Percentiles rank a stretch among this genome's conserved stretches.
These are phyloP conservation scores for Aspergillus saccharolyticus DNA, from an alignment of 495 filamentous ascomycete species.

Conservation along the genomic window DNA sequence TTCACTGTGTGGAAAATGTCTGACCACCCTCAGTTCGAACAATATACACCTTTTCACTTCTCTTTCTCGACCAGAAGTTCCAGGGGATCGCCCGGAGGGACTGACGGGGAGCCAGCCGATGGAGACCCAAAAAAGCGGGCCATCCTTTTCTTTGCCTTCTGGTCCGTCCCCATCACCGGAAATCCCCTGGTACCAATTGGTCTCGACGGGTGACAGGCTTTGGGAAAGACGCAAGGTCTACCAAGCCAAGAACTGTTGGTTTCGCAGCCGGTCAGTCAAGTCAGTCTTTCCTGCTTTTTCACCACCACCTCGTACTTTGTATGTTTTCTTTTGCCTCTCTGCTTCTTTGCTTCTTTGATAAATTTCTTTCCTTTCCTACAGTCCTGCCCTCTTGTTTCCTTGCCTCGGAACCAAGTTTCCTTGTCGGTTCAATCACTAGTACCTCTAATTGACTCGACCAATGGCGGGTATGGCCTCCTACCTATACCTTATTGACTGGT, in stretches of 20 bases:
- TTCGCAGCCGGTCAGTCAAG: slow-evolving; percentile 2
- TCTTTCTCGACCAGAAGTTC: no score
- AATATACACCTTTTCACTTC: no score
- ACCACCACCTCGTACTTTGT: not conserved
- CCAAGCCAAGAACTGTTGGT: slow-evolving; percentile 3
- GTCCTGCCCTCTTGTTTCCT: no score
- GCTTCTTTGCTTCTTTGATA: not conserved
- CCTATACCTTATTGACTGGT: not conserved
- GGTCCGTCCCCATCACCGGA: not conserved
- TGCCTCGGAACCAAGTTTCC: not conserved
- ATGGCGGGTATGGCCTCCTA: not conserved
- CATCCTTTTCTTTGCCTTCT: not conserved
- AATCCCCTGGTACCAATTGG: not conserved
- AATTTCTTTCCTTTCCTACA: not conserved
- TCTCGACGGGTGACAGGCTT: not conserved
- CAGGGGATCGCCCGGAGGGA: not conserved
- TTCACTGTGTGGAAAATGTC: not conserved
- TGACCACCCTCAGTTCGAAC: not conserved
- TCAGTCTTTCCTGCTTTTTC: slow-evolving; percentile 2
- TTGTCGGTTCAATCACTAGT: not conserved
- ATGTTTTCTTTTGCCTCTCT: slow-evolving; percentile 1
- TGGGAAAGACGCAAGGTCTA: slow-evolving; percentile 3
- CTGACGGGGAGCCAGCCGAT: not conserved
- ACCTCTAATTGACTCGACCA: not conserved
- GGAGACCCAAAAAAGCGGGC: not conserved